Evolutionary conservation across 2,329 filamentous ascomycete genomes (phyloP).

Genomic region (Colletotrichum salicis): DNA sequence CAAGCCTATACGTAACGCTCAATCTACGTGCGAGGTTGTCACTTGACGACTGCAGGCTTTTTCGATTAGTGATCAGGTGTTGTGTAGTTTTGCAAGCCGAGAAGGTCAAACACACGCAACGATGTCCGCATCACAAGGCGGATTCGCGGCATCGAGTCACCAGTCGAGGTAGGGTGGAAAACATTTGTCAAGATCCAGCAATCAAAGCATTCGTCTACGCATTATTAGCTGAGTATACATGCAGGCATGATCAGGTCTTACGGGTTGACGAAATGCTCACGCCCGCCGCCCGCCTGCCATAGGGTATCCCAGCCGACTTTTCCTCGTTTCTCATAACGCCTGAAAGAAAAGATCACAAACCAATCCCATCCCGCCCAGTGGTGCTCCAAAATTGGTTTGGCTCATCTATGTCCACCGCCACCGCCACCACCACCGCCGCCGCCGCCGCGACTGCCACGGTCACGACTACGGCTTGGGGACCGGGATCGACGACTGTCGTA

Average conservation of each 20-base stretch:
- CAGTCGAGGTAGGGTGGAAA: not conserved
- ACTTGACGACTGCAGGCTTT: not conserved
- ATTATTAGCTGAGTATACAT: constrained; percentile 30
- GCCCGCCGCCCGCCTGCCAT: constrained; percentile 7
- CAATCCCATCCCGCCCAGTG: not conserved
- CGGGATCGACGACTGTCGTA: constrained; percentile 47
- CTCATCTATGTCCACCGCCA: constrained; percentile 27
- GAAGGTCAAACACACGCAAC: not conserved
- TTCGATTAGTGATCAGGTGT: not conserved
- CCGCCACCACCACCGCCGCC: constrained; percentile 14
- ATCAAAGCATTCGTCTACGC: constrained; percentile 21
- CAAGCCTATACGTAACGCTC: not conserved
- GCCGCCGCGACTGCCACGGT: constrained; percentile 7
- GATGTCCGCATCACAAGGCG: not conserved
- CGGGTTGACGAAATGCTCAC: constrained; percentile 28
- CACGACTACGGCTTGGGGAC: constrained; percentile 29
- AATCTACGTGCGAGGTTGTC: not conserved
- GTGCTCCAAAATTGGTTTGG: not conserved
- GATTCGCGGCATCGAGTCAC: constrained; percentile 12
- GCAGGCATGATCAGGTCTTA: constrained; percentile 30
- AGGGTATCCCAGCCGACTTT: constrained; percentile 20
- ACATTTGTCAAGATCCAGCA: constrained; percentile 16
- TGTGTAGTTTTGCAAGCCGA: not conserved
- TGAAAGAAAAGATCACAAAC: constrained; percentile 14
- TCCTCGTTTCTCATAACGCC: constrained; percentile 29